phyloP scores from a whole-genome alignment of 1,284 basidiomycete genomes.

The Sporisorium scitamineum region DNA sequence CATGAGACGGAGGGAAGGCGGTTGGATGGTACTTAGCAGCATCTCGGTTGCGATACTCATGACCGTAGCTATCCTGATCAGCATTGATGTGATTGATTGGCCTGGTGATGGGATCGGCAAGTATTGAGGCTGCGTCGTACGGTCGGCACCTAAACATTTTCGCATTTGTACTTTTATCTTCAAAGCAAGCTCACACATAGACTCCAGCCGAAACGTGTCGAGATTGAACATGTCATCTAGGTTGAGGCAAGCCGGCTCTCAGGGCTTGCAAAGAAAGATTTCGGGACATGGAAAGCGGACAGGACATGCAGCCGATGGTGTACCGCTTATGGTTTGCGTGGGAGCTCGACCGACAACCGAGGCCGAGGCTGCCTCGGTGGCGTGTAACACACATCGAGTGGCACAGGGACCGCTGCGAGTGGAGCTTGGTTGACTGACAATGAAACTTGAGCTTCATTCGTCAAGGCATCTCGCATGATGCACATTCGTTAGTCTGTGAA shows the following conservation, averaged over 20 bases:
- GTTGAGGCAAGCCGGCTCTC: too few species aligned
- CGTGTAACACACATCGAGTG: not conserved
- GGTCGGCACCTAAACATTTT: not conserved
- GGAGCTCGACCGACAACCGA: not conserved
- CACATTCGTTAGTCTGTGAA: not conserved
- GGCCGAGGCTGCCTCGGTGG: not conserved
- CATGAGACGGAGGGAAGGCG: constrained; percentile 30
- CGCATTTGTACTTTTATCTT: constrained; percentile 38
- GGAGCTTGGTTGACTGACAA: not conserved
- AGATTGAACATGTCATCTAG: too few species aligned
- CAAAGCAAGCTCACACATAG: constrained; percentile 5
- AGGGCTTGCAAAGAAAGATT: not conserved
- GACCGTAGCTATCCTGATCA: constrained; percentile 50
- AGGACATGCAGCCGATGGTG: not conserved
- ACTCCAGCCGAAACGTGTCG: not conserved
- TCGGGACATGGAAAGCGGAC: not conserved
- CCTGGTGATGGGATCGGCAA: constrained; percentile 52
- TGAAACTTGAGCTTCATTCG: not conserved
- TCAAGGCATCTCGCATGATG: not conserved
- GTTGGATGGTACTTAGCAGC: constrained; percentile 43
- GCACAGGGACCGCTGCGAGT: not conserved
- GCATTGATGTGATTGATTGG: constrained; percentile 55
- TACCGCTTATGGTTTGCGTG: not conserved
- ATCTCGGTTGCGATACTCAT: constrained; percentile 26
- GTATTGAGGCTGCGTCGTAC: constrained; percentile 6